phyloP scores from a whole-genome alignment of 805 yeast genomes.

The Candida nemodendra region DNA sequence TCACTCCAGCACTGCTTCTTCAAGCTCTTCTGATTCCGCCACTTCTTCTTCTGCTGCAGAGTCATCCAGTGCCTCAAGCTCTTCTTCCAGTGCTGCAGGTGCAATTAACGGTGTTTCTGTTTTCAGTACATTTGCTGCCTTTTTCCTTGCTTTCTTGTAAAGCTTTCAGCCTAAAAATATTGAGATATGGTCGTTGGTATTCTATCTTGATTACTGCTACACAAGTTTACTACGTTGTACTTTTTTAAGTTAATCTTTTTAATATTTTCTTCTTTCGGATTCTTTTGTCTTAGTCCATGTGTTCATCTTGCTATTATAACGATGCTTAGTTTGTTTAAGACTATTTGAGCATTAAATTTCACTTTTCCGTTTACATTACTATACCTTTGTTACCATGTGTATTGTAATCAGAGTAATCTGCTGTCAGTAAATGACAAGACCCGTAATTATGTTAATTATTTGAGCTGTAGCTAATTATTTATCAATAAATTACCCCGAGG shows the following conservation, averaged over 20 bases:
- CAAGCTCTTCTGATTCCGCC: slow-evolving; percentile 26
- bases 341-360: neutral
- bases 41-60: slow-evolving; percentile 27
- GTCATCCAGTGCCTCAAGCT: slow-evolving; percentile 28
- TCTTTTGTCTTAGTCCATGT: neutral
- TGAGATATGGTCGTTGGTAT: too few relatives aligned
- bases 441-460: too few relatives aligned
- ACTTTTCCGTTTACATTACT: neutral
- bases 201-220: too few relatives aligned
- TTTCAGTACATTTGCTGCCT: slow-evolving; percentile 49
- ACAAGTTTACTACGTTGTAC: too few relatives aligned
- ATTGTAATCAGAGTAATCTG: too few relatives aligned
- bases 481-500: too few relatives aligned
- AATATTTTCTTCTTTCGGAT: neutral
- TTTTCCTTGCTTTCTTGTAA: slow-evolving; percentile 52
- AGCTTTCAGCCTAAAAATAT: too few relatives aligned
- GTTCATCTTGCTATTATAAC: neutral
- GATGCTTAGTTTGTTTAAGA: neutral
- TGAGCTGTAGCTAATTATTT: too few relatives aligned
- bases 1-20: slow-evolving; percentile 23
- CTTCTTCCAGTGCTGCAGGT: slow-evolving; percentile 29
- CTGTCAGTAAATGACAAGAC: too few relatives aligned
- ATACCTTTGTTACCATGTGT: too few relatives aligned
- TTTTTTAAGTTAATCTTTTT: slow-evolving; percentile 7
- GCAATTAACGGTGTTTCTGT: slow-evolving; percentile 37